Conservation (phyloP, 1,139 yeast species). For the Blastobotrys niveus region DNA sequence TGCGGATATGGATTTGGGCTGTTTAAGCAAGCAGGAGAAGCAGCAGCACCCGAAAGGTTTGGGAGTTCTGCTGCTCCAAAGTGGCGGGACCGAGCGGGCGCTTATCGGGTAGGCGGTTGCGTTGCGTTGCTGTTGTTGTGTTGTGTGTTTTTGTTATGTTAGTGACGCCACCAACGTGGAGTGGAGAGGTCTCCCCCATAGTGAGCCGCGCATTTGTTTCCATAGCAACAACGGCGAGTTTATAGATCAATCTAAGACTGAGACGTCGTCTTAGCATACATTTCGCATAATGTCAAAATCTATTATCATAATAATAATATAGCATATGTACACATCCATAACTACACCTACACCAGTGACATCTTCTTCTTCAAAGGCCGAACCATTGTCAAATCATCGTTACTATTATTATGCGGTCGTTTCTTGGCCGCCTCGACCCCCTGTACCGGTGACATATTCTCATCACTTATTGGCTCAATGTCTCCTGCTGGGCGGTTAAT, state of each 20-base stretch:
- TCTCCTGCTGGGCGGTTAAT: not conserved
- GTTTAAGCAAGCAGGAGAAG: too few species aligned
- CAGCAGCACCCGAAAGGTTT: too few species aligned
- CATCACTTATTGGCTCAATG: not conserved
- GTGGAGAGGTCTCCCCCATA: too few species aligned
- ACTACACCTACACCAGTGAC: conserved; percentile 2
- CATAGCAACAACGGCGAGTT: too few species aligned
- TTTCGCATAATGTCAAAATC: too few species aligned
- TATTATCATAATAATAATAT: not conserved
- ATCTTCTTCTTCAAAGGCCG: conserved; percentile 10
- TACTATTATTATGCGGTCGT: conserved; percentile 5
- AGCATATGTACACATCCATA: not conserved
- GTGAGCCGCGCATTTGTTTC: too few species aligned
- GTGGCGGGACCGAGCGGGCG: too few species aligned
- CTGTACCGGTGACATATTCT: not conserved
- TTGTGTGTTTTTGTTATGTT: not conserved
- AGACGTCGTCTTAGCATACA: too few species aligned
- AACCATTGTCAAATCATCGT: not conserved
- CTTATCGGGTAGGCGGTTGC: too few species aligned
- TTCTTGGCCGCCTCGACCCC: not conserved
- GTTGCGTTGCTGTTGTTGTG: not conserved
- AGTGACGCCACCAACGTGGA: not conserved
- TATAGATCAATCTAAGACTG: too few species aligned
- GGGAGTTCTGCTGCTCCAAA: too few species aligned
- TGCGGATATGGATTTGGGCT: too few species aligned